Evolutionary conservation across 2,329 filamentous ascomycete genomes (phyloP).

Genomic region (Phaeosphaeriaceae sp.): DNA sequence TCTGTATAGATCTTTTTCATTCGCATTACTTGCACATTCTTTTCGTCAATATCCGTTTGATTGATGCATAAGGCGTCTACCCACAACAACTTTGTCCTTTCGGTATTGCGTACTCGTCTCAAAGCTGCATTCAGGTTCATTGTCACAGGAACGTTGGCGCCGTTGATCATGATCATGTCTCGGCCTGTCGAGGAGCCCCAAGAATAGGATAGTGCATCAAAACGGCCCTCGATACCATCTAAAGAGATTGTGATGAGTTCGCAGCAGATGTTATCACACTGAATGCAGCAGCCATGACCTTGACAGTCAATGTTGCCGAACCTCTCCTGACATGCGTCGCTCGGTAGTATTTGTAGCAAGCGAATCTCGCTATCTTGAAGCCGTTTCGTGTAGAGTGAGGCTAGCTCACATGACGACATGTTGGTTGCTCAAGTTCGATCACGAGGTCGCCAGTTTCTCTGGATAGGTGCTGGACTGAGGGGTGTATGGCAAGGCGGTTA

Average conservation of each 20-base stretch:
- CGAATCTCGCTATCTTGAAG: constrained; percentile 1
- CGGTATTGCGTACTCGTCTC: no score
- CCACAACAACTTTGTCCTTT: no score
- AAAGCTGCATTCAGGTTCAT: no score
- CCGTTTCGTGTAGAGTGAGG: background rate
- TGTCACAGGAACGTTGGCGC: no score
- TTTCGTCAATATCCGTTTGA: constrained; percentile 13
- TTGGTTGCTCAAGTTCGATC: no score
- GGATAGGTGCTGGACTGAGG: no score
- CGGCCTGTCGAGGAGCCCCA: no score
- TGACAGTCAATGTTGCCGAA: background rate
- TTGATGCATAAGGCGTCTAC: constrained; percentile 1
- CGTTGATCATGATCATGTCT: no score
- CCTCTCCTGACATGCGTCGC: background rate
- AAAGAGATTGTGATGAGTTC: constrained; percentile 4
- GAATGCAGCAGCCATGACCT: background rate
- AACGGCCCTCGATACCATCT: background rate
- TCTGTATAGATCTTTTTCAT: constrained; percentile 20
- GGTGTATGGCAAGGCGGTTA: no score
- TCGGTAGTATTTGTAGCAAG: background rate
- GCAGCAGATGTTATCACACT: constrained; percentile 5
- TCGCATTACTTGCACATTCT: constrained; percentile 13
- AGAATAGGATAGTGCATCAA: background rate
- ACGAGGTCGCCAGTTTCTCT: no score
- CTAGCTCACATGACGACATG: no score